Evolutionary conservation across 2,329 filamentous ascomycete species (phyloP).

Genomic region (Pseudocercospora vitis): DNA sequence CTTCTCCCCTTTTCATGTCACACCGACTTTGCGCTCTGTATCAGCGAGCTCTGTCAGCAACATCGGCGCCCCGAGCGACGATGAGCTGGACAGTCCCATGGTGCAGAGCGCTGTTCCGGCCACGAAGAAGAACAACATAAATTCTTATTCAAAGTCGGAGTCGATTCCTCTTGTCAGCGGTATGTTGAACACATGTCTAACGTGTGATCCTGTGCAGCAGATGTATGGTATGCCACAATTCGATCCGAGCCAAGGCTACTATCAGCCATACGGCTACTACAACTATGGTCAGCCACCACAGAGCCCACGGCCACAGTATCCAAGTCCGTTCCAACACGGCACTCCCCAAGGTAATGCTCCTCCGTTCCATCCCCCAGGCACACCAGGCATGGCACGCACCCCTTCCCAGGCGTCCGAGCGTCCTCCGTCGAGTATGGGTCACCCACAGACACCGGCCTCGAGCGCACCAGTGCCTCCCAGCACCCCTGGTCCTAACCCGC

Average conservation of each 20-base stretch:
- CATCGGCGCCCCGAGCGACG: slow-evolving; percentile 19
- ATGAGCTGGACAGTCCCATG: slow-evolving; percentile 21
- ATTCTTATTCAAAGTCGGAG: neutral
- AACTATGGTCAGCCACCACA: slow-evolving; percentile 53
- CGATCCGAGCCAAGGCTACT: slow-evolving; percentile 49
- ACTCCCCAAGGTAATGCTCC: slow-evolving; percentile 50
- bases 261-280: slow-evolving; percentile 46
- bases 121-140: slow-evolving; percentile 9
- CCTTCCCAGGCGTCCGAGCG: slow-evolving; percentile 73
- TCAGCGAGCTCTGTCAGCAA: slow-evolving; percentile 22
- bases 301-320: slow-evolving; percentile 47
- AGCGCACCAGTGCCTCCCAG: slow-evolving; percentile 58
- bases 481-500: slow-evolving; percentile 21
- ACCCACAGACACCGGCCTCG: slow-evolving; percentile 59
- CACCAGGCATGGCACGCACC: slow-evolving; percentile 70
- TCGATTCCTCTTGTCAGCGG: neutral
- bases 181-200: slow-evolving; percentile 41
- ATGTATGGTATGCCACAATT: slow-evolving; percentile 58
- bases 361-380: slow-evolving; percentile 58
- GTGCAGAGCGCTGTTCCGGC: slow-evolving; percentile 12
- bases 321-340: slow-evolving; percentile 52
- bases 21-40: slow-evolving; percentile 19
- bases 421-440: slow-evolving; percentile 59
- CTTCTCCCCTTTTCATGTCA: slow-evolving; percentile 12
- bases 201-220: slow-evolving; percentile 49